Base-by-base conservation (phyloP, 2,329 filamentous ascomycete genomes). In the Ophiobolus disseminans region DNA sequence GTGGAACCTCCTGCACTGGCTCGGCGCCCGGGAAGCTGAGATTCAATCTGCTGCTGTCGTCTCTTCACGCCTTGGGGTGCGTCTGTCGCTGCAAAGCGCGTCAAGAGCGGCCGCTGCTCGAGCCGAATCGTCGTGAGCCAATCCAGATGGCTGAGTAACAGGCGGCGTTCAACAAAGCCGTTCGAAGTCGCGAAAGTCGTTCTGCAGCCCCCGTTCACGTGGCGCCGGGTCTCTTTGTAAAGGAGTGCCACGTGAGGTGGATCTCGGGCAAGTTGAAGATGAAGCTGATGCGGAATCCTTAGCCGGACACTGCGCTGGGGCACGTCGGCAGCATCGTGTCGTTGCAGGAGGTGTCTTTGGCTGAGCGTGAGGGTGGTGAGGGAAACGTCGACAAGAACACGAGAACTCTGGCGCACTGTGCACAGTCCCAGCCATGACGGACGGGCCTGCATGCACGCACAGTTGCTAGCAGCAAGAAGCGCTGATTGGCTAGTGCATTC, bases 21-120 rank as follows among this genome's bases (percentile, higher is more conserved):
- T 64, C 64, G 62, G 60, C 61, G 55, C 56, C 52, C n/a, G n/a
- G 56, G 55, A 45, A 61, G 59, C 62, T 66, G 66, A 68, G 65
- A 68, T 65, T 57, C 58, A 53, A 61, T 55, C 59, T 50, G 56
- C 46, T 45, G 48, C 45, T 50, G 60, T 56, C 41, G 44, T 53
- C 50, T 55, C 56, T 41, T 37, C 40, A 42, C 44, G 41, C 40
- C 46, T 25, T 5, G 23, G 22, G 14, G 39, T 40, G 50, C 45
- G 48, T 45, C 36, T 47, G 45, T 43, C 20, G 49, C 42, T 45
- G 26, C 19, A n/a, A 37, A 53, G 32, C 50, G 58, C 57, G 52
- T 57, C 48, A 45, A 34, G 39, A 26, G 32, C 34, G 11, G 43
- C 35, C n/a, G 40, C 25, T 28, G 32, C n/a, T 34, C 17, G 20